Conservation (phyloP, 306 rosid genomes). For the Senna tora region DNA sequence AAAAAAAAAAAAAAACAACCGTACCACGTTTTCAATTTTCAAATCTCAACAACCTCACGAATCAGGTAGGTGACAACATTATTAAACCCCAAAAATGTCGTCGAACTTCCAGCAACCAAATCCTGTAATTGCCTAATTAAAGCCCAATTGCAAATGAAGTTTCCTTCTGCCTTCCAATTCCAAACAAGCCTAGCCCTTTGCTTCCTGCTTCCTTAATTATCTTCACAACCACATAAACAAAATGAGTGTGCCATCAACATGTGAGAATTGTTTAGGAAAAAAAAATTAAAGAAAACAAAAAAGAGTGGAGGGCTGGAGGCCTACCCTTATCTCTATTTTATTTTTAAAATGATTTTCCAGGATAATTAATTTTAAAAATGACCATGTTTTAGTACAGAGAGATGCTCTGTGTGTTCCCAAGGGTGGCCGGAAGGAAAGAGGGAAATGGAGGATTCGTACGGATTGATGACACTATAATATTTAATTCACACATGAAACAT, state of each 20-base stretch:
- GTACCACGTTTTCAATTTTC: not conserved
- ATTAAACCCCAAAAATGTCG: too few relatives aligned
- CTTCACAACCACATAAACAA: constrained; percentile 41
- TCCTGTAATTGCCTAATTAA: constrained; percentile 29
- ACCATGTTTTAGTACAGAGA: constrained; percentile 20
- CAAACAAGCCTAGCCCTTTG: constrained; percentile 17
- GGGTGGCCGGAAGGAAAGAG: constrained; percentile 35
- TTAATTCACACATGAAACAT: constrained; percentile 40
- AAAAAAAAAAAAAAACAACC: not conserved
- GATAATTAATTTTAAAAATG: constrained; percentile 16
- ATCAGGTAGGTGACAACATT: not conserved
- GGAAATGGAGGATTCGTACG: constrained; percentile 51
- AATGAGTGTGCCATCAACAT: constrained; percentile 48
- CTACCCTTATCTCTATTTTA: constrained; percentile 33
- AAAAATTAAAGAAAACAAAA: not conserved
- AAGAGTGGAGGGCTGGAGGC: constrained; percentile 16
- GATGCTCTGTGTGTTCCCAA: constrained; percentile 20
- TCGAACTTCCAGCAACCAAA: constrained; percentile 25
- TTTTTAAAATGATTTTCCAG: not conserved
- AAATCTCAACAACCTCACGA: not conserved
- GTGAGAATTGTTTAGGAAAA: constrained; percentile 39
- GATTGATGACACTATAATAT: constrained; percentile 56
- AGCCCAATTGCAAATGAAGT: constrained; percentile 42
- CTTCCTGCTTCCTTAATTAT: constrained; percentile 31
- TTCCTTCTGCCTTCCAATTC: constrained; percentile 51